These are phyloP conservation scores for Carnegiea gigantea DNA, from an alignment of 179 eudicot species.

Conservation along the genomic window DNA sequence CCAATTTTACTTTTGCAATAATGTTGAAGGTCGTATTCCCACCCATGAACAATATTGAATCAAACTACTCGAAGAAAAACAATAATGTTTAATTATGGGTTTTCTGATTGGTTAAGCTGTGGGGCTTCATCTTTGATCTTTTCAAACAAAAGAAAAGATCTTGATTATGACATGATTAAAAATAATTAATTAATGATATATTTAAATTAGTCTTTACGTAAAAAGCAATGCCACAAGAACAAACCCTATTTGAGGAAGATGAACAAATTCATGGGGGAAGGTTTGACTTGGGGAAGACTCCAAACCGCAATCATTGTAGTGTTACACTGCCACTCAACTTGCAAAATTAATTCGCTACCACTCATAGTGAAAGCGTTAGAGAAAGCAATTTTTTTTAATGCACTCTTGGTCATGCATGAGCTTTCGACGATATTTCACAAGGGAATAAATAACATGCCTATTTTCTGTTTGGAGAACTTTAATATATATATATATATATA, in stretches of 20 bases:
- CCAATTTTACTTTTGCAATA: background rate
- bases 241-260: background rate
- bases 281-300: conserved; percentile 4
- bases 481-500: no score
- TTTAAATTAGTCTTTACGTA: background rate
- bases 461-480: background rate
- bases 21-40: background rate
- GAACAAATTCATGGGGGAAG: conserved; percentile 10
- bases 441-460: background rate
- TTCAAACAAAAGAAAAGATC: background rate
- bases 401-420: background rate
- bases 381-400: background rate
- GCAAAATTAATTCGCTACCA: background rate
- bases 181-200: background rate
- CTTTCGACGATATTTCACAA: background rate
- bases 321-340: background rate
- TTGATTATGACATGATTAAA: background rate
- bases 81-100: background rate
- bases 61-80: background rate
- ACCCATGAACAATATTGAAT: background rate
- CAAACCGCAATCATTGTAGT: background rate
- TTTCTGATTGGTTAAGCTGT: background rate
- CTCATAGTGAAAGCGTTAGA: background rate
- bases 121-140: background rate
- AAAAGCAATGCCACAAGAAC: background rate